Evolutionary conservation across 495 filamentous ascomycete genomes (phyloP).

Genomic region (Aspergillus incahuasiensis): DNA sequence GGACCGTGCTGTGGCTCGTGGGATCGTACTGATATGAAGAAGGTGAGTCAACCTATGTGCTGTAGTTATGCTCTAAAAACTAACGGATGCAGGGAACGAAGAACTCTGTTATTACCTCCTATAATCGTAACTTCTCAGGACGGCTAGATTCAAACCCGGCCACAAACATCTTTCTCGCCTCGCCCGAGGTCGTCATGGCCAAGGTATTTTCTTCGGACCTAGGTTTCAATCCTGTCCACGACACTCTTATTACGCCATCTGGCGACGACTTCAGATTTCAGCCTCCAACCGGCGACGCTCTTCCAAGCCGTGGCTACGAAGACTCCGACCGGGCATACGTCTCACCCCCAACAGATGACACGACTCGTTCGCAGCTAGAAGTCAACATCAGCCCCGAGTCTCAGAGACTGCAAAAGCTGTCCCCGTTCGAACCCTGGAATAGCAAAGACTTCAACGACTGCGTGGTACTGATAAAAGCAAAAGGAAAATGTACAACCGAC

Average conservation of each 20-base stretch:
- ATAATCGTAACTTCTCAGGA: neutral
- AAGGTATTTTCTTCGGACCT: slow-evolving; percentile 75
- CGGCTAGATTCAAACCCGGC: too few species aligned
- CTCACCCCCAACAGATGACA: slow-evolving; percentile 39
- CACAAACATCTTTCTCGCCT: too few species aligned
- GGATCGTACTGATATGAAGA: neutral
- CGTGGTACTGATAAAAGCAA: slow-evolving; percentile 83
- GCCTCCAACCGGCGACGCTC: too few species aligned
- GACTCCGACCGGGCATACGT: too few species aligned
- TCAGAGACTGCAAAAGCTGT: slow-evolving; percentile 78
- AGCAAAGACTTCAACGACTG: slow-evolving; percentile 74
- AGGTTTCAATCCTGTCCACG: slow-evolving; percentile 22
- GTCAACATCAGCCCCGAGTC: slow-evolving; percentile 76
- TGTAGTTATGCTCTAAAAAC: neutral
- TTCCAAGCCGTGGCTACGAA: too few species aligned
- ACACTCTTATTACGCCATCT: too few species aligned
- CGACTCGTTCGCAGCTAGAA: slow-evolving; percentile 55
- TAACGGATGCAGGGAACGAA: neutral
- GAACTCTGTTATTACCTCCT: neutral
- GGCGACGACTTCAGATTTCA: slow-evolving; percentile 46
- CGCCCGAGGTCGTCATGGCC: too few species aligned
- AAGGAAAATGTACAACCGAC: slow-evolving; percentile 93
- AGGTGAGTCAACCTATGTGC: neutral
- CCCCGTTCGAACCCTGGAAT: slow-evolving; percentile 75
- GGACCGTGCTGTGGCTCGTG: neutral